Conservation (phyloP, 2,329 filamentous ascomycete genomes). For the Plectosphaerella plurivora region DNA sequence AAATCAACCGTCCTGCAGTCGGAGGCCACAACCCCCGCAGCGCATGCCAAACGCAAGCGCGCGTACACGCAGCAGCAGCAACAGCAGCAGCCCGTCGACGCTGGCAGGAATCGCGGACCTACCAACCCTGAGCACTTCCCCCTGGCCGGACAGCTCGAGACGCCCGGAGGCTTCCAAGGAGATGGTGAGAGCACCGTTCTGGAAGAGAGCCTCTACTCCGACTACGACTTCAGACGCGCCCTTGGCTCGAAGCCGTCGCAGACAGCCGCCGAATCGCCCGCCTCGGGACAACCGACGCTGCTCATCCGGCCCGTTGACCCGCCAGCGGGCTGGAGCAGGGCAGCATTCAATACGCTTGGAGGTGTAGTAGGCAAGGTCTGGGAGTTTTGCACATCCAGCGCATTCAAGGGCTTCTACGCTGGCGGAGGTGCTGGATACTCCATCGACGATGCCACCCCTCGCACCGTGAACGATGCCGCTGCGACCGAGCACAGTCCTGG, state of each 20-base stretch:
- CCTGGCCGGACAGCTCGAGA: constrained; percentile 50
- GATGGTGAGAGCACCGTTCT: constrained; percentile 28
- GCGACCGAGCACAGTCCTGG: background rate
- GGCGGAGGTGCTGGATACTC: constrained; percentile 73
- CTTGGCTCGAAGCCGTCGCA: constrained; percentile 42
- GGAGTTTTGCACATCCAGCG: constrained; percentile 72
- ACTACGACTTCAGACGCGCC: constrained; percentile 49
- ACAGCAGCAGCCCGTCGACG: constrained; percentile 1
- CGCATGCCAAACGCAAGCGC: constrained; percentile 44
- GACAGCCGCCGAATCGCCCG: constrained; percentile 29
- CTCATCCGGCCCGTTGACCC: constrained; percentile 26
- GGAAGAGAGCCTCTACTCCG: constrained; percentile 53
- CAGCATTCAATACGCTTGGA: constrained; percentile 59
- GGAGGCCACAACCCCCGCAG: constrained; percentile 22
- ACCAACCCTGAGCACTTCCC: constrained; percentile 32
- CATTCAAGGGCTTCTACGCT: constrained; percentile 82
- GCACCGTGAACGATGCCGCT: background rate
- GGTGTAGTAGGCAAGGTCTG: constrained; percentile 73
- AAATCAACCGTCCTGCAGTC: constrained; percentile 33
- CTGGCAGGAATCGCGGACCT: background rate
- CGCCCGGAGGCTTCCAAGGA: constrained; percentile 29
- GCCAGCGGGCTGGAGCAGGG: constrained; percentile 47
- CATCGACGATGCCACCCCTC: constrained; percentile 30
- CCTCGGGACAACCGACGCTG: constrained; percentile 21
- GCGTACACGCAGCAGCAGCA: constrained; percentile 24